phyloP scores from a whole-genome alignment of 306 rosid genomes.

The Dalbergia cultrata region DNA sequence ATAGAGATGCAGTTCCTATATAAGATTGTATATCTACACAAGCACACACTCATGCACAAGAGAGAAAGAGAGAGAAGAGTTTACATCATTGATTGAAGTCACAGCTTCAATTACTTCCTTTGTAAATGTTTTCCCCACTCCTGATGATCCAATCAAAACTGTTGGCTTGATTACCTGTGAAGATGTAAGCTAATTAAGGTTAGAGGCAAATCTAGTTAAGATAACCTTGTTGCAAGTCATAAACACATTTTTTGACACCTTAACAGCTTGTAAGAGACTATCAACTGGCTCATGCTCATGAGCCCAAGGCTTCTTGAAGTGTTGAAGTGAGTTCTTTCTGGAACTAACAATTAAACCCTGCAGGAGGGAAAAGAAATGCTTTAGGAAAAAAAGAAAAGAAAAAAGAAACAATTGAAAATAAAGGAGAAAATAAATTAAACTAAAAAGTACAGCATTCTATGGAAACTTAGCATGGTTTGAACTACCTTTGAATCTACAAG shows the following conservation, averaged over 20 bases:
- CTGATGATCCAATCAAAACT: slow-evolving; percentile 83
- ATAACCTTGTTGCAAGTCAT: not conserved
- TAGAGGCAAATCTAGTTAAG: not conserved
- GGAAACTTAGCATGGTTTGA: not conserved
- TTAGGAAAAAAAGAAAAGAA: not conserved
- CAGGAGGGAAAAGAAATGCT: not conserved
- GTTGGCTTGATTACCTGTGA: slow-evolving; percentile 80
- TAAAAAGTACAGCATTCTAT: not conserved
- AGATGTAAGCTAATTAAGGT: not conserved
- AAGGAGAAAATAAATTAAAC: not conserved
- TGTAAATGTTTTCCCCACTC: slow-evolving; percentile 77
- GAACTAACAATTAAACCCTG: slow-evolving; percentile 9
- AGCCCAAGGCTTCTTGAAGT: slow-evolving; percentile 17
- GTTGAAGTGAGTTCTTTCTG: not conserved
- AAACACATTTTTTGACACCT: not conserved
- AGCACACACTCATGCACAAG: not conserved
- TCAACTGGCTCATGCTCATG: slow-evolving; percentile 7
- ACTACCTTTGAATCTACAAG: slow-evolving; percentile 6
- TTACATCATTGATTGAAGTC: slow-evolving; percentile 69
- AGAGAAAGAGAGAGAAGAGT: not conserved
- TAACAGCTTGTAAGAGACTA: not conserved
- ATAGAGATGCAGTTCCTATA: slow-evolving; percentile 11
- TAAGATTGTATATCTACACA: not conserved
- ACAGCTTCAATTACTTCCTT: slow-evolving; percentile 80
- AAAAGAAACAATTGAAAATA: not conserved